Percentiles rank a stretch among this genome's conserved stretches.
Evolutionary conservation across 148 eudicot species (phyloP).

Genomic region (Rhododendron molle): DNA sequence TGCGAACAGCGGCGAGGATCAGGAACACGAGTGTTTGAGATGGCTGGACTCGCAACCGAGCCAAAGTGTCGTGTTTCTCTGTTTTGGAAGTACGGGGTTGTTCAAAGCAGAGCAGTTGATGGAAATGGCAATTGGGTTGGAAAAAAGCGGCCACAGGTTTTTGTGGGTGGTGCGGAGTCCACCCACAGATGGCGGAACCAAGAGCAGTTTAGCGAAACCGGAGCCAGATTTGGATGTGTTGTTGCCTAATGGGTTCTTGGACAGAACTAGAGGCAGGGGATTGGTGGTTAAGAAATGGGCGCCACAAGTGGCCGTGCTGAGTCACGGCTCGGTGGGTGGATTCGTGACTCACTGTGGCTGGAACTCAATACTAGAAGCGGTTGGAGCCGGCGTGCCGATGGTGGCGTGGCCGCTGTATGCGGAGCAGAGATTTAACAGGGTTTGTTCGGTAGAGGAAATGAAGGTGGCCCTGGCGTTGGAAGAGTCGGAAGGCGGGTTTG

Average conservation of each 20-base stretch:
- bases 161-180: constrained; percentile 34
- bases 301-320: constrained; percentile 26
- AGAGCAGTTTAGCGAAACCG: not conserved
- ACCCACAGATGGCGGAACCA: constrained; percentile 5
- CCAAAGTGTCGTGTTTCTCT: constrained; percentile 28
- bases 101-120: constrained; percentile 20
- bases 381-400: constrained; percentile 36
- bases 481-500: constrained; percentile 32
- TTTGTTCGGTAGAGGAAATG: constrained; percentile 35
- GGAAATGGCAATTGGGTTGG: constrained; percentile 32
- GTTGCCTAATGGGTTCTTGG: constrained; percentile 27
- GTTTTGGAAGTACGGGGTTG: constrained; percentile 27
- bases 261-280: constrained; percentile 23
- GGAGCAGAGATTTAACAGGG: constrained; percentile 42
- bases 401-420: constrained; percentile 52
- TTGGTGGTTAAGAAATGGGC: constrained; percentile 29
- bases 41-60: constrained; percentile 35
- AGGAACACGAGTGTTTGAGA: constrained; percentile 15
- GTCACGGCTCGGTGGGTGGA: constrained; percentile 23
- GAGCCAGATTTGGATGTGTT: constrained; percentile 13
- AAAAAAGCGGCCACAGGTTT: constrained; percentile 27
- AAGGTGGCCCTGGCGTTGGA: constrained; percentile 30
- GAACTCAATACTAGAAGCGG: constrained; percentile 42
- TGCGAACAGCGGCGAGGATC: not conserved
- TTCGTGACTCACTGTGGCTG: constrained; percentile 34